Base-by-base conservation (phyloP, 2,329 filamentous ascomycete species). In the Periconia macrospinosa region DNA sequence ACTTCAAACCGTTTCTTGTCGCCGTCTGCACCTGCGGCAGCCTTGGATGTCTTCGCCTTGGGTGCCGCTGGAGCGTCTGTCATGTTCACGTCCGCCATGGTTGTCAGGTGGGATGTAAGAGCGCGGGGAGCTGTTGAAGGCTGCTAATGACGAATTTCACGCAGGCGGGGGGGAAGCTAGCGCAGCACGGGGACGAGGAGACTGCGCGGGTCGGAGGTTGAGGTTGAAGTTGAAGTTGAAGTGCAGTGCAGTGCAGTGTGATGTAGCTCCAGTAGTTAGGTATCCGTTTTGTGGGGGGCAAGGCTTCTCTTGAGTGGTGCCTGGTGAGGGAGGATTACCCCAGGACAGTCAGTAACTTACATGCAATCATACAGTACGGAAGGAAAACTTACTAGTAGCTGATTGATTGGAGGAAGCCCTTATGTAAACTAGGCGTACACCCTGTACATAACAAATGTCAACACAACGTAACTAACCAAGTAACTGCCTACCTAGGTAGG, bases 1-100 rank as follows among this genome's bases (percentile, higher is more conserved):
- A 99, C 93, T 75, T 99, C 94, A 63, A 99, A 99, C 62, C 91
- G 89, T 82, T 97, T 96, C 85, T 95, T 97, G 61, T 93, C 90
- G 37, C 63, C 61, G 43, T 76, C 76, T 55, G 68, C 67, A 55
- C 83, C 90, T 23, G 81, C 77, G 17, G 77, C 77, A 18, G 79
- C 78, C 73, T 77, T 80, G 58, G 76, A 59, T 17, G 60, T 78
- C 73, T 84, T 85, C 43, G 75, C 70, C 76, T 86, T 84, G 51
- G 68, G 63, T 30, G 77, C 51, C 23, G 77, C 53, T 52, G 82
- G 85, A 45, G 89, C 92, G 76, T 97, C 94, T 50, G 90, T 89
- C 94, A 97, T 97, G 70, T 97, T 92, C 47, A 97, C 88, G 77
- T 99, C 94, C 54, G 92, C 90, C 94, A 97, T 97, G 59, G 43